phyloP scores from a whole-genome alignment of 2,329 filamentous ascomycete species.

The Talaromyces verruculosus region DNA sequence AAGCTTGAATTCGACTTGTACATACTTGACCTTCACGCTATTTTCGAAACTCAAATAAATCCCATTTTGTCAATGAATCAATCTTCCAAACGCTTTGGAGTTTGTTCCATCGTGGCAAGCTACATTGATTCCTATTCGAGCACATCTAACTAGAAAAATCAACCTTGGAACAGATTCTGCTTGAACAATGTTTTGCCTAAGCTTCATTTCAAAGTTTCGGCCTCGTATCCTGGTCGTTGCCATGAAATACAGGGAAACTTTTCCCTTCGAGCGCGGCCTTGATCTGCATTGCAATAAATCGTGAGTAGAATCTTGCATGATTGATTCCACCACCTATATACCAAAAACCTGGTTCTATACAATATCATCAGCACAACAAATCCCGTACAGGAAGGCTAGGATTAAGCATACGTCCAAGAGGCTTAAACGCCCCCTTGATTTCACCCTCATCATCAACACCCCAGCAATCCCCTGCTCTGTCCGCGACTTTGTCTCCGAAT shows the following conservation, averaged over 20 bases:
- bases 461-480: conserved; percentile 47
- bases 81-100: not conserved
- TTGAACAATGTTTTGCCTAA: not conserved
- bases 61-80: not conserved
- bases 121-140: not conserved
- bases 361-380: not conserved
- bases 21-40: not conserved
- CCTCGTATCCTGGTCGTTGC: not conserved
- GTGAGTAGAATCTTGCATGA: conserved; percentile 43
- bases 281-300: conserved; percentile 50
- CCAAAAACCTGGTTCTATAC: conserved; percentile 40
- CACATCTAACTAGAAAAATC: not conserved
- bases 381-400: not conserved
- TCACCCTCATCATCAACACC: conserved; percentile 51
- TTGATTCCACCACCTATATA: conserved; percentile 48
- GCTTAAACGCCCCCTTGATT: conserved; percentile 45
- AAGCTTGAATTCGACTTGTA: not conserved
- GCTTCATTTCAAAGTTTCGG: not conserved
- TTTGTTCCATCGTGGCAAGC: not conserved
- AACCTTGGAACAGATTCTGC: not conserved
- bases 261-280: conserved; percentile 34
- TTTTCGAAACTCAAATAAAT: not conserved
- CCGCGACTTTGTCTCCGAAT: conserved; percentile 44
- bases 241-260: conserved; percentile 21
- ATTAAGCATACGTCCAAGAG: conserved; percentile 32